Conservation (phyloP, 2,329 filamentous ascomycete species). For the Paracorniculantispora psalliotae region DNA sequence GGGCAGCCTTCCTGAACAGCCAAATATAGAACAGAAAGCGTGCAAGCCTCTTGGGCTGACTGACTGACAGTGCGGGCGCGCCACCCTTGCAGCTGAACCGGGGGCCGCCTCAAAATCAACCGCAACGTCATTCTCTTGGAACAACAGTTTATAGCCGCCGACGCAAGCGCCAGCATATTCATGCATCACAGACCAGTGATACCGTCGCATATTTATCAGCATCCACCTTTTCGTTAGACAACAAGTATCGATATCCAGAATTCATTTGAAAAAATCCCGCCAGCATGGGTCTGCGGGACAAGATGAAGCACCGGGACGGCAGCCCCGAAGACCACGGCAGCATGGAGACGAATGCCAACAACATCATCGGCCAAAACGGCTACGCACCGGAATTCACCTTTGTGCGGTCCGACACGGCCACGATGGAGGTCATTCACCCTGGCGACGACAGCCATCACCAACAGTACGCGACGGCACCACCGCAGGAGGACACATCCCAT, state of each 20-base stretch:
- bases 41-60: background rate
- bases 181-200: background rate
- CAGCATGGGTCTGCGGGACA: constrained; percentile 50
- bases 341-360: constrained; percentile 29
- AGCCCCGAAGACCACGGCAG: constrained; percentile 26
- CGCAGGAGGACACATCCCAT: too few species aligned
- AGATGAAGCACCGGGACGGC: constrained; percentile 50
- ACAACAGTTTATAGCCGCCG: background rate
- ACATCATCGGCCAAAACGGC: constrained; percentile 12
- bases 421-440: constrained; percentile 72
- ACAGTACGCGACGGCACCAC: constrained; percentile 23
- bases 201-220: background rate
- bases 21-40: constrained; percentile 3
- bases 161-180: background rate
- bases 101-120: background rate
- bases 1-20: background rate
- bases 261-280: constrained; percentile 27
- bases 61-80: background rate
- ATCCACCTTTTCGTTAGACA: background rate
- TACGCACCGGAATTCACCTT: constrained; percentile 68
- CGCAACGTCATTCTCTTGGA: background rate
- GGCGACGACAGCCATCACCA: constrained; percentile 38
- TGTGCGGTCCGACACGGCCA: constrained; percentile 75
- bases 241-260: background rate
- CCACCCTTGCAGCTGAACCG: background rate